Evolutionary conservation across 768 basidiomycete genomes (phyloP).

Genomic region (Asterophora lycoperdoides): DNA sequence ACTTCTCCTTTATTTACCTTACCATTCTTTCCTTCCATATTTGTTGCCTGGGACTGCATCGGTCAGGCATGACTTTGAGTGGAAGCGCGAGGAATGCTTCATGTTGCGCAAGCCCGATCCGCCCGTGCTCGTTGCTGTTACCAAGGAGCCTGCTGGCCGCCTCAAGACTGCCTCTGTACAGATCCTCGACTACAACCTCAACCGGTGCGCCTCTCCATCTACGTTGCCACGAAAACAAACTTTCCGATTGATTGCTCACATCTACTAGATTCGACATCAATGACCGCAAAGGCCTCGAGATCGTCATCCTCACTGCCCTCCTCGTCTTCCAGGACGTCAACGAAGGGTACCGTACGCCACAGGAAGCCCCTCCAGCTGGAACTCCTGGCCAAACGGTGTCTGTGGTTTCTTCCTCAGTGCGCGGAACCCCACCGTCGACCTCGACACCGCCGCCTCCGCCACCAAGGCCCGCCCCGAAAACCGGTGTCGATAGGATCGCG

Average conservation of each 20-base stretch:
- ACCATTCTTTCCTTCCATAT: too few relatives aligned
- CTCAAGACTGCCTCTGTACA: constrained; percentile 66
- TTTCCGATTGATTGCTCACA: neutral
- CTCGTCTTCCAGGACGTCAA: constrained; percentile 74
- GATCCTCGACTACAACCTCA: constrained; percentile 81
- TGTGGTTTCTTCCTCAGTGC: neutral
- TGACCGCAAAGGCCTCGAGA: constrained; percentile 83
- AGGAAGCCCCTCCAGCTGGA: constrained; percentile 10
- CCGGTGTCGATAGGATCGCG: constrained; percentile 63
- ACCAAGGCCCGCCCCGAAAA: constrained; percentile 60
- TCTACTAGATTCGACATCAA: constrained; percentile 69
- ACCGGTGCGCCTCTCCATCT: constrained; percentile 44
- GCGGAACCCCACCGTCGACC: neutral
- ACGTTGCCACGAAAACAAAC: neutral
- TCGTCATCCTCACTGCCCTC: constrained; percentile 70
- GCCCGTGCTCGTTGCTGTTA: constrained; percentile 78
- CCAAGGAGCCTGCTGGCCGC: constrained; percentile 67
- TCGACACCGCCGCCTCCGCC: constrained; percentile 41
- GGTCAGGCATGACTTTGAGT: constrained; percentile 75
- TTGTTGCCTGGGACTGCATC: too few relatives aligned
- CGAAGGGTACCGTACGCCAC: constrained; percentile 45
- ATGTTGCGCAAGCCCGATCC: constrained; percentile 84
- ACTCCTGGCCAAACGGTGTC: neutral
- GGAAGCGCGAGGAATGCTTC: constrained; percentile 81
- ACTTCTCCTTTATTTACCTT: too few relatives aligned